phyloP scores from a whole-genome alignment of 306 rosid species.

The Hippophae tibetana region DNA sequence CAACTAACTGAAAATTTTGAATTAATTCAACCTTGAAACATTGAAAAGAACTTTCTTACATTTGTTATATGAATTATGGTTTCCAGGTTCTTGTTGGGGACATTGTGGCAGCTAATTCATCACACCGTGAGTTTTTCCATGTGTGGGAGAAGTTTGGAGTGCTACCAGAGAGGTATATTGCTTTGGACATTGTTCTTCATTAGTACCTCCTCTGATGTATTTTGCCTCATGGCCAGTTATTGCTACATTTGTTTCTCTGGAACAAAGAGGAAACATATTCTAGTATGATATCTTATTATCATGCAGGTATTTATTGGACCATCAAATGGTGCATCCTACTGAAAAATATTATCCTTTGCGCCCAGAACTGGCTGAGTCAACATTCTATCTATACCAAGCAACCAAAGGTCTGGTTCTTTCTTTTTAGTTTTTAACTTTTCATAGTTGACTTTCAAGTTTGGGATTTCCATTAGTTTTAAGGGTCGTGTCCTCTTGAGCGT shows the following conservation, averaged over 20 bases:
- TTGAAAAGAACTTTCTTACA: slow-evolving; percentile 18
- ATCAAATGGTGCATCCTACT: slow-evolving; percentile 90
- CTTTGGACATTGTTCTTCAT: slow-evolving; percentile 8
- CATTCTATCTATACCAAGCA: slow-evolving; percentile 92
- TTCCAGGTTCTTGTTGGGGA: slow-evolving; percentile 91
- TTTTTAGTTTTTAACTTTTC: slow-evolving; percentile 2
- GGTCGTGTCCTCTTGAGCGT: background rate
- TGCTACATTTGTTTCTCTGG: slow-evolving; percentile 10
- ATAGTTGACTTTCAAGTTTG: slow-evolving; percentile 4
- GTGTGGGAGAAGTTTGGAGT: slow-evolving; percentile 86
- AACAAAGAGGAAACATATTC: slow-evolving; percentile 5
- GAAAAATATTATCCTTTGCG: slow-evolving; percentile 92
- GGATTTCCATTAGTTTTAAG: background rate
- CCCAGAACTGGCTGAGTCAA: slow-evolving; percentile 97
- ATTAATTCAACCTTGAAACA: slow-evolving; percentile 3
- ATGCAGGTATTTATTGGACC: slow-evolving; percentile 88
- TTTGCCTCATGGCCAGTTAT: slow-evolving; percentile 8
- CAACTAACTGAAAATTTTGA: slow-evolving; percentile 25
- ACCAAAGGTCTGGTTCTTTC: slow-evolving; percentile 59
- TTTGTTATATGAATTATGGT: slow-evolving; percentile 18
- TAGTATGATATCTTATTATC: slow-evolving; percentile 19
- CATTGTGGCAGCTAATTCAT: slow-evolving; percentile 80
- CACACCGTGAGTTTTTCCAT: slow-evolving; percentile 83
- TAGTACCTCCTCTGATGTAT: slow-evolving; percentile 3
- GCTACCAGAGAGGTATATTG: slow-evolving; percentile 77